Conservation (phyloP, 805 yeast genomes). For the Candida nemodendra region DNA sequence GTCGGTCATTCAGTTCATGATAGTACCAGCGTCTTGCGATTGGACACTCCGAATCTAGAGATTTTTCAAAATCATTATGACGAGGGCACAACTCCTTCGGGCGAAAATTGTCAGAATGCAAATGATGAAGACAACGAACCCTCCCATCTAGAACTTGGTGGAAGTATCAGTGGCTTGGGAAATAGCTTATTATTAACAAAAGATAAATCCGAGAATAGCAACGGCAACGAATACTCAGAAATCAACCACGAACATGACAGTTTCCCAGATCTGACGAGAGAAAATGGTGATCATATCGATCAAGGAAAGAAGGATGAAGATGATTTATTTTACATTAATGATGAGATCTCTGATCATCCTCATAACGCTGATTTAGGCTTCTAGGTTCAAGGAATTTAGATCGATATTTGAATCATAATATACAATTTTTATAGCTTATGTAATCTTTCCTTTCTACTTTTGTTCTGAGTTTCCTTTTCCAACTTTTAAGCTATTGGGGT, state of each 20-base stretch:
- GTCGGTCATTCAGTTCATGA: slow-evolving; percentile 4
- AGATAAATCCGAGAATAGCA: neutral
- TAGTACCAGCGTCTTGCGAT: slow-evolving; percentile 5
- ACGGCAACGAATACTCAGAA: neutral
- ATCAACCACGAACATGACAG: slow-evolving; percentile 1
- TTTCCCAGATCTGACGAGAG: slow-evolving; percentile 2
- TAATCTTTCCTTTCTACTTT: too few relatives aligned
- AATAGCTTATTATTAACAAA: slow-evolving; percentile 10
- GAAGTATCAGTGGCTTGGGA: neutral
- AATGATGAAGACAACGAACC: slow-evolving; percentile 8
- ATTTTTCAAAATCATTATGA: slow-evolving; percentile 16
- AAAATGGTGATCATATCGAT: slow-evolving; percentile 2
- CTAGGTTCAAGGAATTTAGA: neutral
- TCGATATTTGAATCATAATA: too few relatives aligned
- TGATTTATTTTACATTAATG: slow-evolving; percentile 4
- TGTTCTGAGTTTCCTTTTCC: too few relatives aligned
- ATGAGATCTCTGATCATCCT: neutral
- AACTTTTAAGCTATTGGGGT: too few relatives aligned
- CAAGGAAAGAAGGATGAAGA: slow-evolving; percentile 1
- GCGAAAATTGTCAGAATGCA: neutral
- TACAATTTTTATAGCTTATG: too few relatives aligned
- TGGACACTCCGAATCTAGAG: slow-evolving; percentile 20
- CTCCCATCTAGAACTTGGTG: slow-evolving; percentile 2
- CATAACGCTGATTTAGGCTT: slow-evolving; percentile 2
- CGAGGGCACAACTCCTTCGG: slow-evolving; percentile 6